Evolutionary conservation across 2,329 filamentous ascomycete species (phyloP).

Genomic region (Microdochium trichocladiopsis): DNA sequence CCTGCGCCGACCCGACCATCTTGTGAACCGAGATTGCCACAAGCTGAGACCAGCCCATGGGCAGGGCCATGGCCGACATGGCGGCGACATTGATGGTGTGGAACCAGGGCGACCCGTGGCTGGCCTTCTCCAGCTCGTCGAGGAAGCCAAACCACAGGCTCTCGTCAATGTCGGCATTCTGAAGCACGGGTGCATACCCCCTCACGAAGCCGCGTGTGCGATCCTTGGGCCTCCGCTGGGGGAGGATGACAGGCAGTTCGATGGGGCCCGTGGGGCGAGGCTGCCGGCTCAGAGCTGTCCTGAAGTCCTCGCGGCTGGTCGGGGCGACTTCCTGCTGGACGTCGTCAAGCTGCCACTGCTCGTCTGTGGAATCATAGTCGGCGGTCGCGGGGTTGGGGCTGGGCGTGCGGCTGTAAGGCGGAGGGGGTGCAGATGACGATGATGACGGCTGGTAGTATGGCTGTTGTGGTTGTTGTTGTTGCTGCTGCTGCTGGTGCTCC

Average conservation of each 20-base stretch:
- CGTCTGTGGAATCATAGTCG: not conserved
- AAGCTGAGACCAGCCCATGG: constrained; percentile 28
- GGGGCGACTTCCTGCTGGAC: constrained; percentile 3
- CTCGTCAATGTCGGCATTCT: constrained; percentile 29
- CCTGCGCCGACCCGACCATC: constrained; percentile 25
- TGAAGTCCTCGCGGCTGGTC: too few relatives aligned
- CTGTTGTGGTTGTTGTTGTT: not conserved
- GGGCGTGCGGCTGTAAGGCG: too few relatives aligned
- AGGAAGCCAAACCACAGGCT: constrained; percentile 32
- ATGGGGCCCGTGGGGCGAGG: not conserved
- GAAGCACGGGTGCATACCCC: constrained; percentile 33
- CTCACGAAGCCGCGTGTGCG: constrained; percentile 32
- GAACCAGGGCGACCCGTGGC: constrained; percentile 15
- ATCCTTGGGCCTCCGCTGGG: constrained; percentile 31
- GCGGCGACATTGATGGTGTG: constrained; percentile 23
- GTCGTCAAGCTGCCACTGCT: constrained; percentile 6
- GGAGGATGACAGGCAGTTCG: constrained; percentile 29
- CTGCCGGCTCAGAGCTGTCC: not conserved
- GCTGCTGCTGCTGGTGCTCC: not conserved
- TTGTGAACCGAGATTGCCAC: constrained; percentile 35
- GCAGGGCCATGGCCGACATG: constrained; percentile 27
- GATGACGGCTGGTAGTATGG: too few relatives aligned
- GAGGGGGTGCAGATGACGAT: too few relatives aligned
- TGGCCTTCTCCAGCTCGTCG: constrained; percentile 28
- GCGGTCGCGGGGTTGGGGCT: too few relatives aligned